Conservation (phyloP, 192 early-diverging fungal genomes). For the Podila verticillata region DNA sequence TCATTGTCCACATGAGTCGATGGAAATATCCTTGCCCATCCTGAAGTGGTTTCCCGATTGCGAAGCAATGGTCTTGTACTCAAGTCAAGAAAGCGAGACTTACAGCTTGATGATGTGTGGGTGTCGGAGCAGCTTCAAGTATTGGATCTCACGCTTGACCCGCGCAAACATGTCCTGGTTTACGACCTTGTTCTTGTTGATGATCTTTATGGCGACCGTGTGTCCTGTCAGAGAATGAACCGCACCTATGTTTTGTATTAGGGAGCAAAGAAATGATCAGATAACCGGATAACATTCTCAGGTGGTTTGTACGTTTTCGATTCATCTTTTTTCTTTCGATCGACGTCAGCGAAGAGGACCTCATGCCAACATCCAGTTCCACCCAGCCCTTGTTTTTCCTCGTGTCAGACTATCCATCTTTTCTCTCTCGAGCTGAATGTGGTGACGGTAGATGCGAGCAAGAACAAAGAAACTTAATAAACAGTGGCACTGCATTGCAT, state of each 20-base stretch:
- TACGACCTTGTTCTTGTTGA: constrained; percentile 91
- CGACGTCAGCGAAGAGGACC: too few relatives aligned
- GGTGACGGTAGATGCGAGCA: too few relatives aligned
- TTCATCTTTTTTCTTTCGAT: neutral
- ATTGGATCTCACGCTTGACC: constrained; percentile 97
- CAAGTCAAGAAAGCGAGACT: constrained; percentile 11
- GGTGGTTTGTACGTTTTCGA: neutral
- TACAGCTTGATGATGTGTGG: constrained; percentile 99
- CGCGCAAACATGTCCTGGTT: constrained; percentile 96
- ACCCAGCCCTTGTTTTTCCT: too few relatives aligned
- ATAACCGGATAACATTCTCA: neutral
- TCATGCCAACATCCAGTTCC: too few relatives aligned
- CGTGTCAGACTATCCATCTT: too few relatives aligned
- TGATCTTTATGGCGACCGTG: constrained; percentile 97
- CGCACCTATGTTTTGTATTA: constrained; percentile 73
- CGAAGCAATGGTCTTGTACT: too few relatives aligned
- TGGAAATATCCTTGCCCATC: too few relatives aligned
- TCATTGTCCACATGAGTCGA: too few relatives aligned
- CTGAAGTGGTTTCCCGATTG: too few relatives aligned
- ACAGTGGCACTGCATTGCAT: neutral
- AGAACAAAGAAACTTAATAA: too few relatives aligned
- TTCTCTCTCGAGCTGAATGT: too few relatives aligned
- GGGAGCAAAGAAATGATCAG: neutral
- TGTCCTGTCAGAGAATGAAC: constrained; percentile 95
- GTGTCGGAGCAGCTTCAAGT: constrained; percentile 92